phyloP scores from a whole-genome alignment of 352 stramenopile species.

The Thalassiosira sp. region DNA sequence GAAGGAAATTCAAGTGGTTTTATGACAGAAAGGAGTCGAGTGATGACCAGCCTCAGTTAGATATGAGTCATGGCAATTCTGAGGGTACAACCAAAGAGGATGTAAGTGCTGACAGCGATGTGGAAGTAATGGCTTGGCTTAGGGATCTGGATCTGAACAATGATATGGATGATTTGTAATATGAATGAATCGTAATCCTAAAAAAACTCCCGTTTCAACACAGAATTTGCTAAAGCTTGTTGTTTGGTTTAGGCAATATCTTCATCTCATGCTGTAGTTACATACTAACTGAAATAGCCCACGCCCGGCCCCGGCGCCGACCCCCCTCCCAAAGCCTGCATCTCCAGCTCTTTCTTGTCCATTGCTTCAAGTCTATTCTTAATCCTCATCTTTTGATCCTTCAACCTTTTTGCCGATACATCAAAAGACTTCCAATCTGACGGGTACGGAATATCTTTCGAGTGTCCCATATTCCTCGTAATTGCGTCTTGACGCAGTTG shows the following conservation, averaged over 20 bases:
- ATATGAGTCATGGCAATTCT: neutral
- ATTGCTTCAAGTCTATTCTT: conserved; percentile 42
- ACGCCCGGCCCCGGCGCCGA: neutral
- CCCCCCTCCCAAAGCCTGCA: conserved; percentile 31
- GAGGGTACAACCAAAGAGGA: neutral
- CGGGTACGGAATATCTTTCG: conserved; percentile 63
- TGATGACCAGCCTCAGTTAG: neutral
- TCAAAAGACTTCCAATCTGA: conserved; percentile 67
- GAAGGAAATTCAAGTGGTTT: conserved; percentile 48
- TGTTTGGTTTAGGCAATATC: too few species aligned
- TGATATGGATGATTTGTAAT: conserved; percentile 9
- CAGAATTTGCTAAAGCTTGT: too few species aligned
- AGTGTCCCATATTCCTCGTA: conserved; percentile 74
- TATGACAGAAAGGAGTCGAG: conserved; percentile 17
- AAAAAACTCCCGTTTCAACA: too few species aligned
- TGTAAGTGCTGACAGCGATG: neutral
- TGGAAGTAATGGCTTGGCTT: conserved; percentile 35
- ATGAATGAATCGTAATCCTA: neutral
- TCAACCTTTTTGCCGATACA: conserved; percentile 49
- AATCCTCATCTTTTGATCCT: conserved; percentile 47
- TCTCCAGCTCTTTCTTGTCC: conserved; percentile 47
- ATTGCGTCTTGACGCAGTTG: conserved; percentile 67
- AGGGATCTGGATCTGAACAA: conserved; percentile 20
- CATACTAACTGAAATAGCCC: conserved; percentile 24
- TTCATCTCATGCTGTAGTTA: neutral